phyloP scores from a whole-genome alignment of 768 basidiomycete species.

The Boletus rubroflammeus region DNA sequence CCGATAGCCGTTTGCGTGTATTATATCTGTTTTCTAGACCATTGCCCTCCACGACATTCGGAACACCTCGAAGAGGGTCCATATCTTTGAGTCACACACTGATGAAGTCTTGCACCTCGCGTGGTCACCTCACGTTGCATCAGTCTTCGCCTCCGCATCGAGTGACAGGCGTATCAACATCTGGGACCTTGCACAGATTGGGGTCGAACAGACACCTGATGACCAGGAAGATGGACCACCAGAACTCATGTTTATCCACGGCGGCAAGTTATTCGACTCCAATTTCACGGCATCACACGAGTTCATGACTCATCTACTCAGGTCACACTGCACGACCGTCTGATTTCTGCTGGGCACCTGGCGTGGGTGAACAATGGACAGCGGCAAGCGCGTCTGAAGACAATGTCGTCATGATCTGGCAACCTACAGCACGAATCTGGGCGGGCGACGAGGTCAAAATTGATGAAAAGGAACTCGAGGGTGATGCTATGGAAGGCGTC shows the following conservation, averaged over 20 bases:
- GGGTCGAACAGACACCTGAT: conserved; percentile 94
- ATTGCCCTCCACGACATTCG: conserved; percentile 86
- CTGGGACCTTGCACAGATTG: conserved; percentile 92
- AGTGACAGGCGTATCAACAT: conserved; percentile 91
- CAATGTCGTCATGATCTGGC: conserved; percentile 97
- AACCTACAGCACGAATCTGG: conserved; percentile 92
- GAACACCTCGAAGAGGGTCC: conserved; percentile 66
- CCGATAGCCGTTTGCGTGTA: background rate
- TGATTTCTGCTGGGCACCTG: conserved; percentile 96
- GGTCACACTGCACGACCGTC: conserved; percentile 87
- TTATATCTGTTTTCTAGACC: conserved; percentile 49
- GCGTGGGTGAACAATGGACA: conserved; percentile 78
- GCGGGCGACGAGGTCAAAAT: conserved; percentile 85
- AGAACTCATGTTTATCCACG: conserved; percentile 93
- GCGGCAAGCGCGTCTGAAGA: conserved; percentile 89
- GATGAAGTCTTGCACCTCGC: conserved; percentile 92
- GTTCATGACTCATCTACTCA: conserved; percentile 26
- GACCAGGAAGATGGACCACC: conserved; percentile 99
- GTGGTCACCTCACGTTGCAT: conserved; percentile 93
- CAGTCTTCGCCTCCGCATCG: conserved; percentile 92
- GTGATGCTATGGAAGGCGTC: conserved; percentile 72
- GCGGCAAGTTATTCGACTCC: conserved; percentile 50
- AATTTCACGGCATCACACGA: background rate
- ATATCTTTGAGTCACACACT: conserved; percentile 88
- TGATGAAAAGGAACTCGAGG: conserved; percentile 81